Base-by-base conservation (phyloP, 257 asterid species). In the Coffea canephora region DNA sequence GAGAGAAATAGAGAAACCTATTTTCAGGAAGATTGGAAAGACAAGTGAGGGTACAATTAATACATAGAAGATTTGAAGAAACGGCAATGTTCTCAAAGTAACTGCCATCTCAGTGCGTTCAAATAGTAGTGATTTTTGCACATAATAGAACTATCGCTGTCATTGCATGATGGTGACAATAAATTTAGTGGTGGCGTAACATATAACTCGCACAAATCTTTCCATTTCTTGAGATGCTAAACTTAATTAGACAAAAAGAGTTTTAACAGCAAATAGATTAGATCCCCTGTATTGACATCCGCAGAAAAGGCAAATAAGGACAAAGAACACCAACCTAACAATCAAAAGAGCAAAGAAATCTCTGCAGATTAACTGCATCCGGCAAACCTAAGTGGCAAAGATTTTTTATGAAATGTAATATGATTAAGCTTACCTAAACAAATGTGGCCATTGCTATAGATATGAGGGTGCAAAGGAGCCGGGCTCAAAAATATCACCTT, bases 361-460 rank as follows among this genome's bases (percentile, higher is more conserved):
- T 71, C 27, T 7, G 41, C 36, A 73, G 4, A 25, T 8, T 27
- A 49, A 49, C 25, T 15, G 5, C 55, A n/a, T 55, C 19, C 54
- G 43, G 12, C 13, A 71, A 66, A 19, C 39, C 48, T n/a, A 36
- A 45, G 70, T 3, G 64, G n/a, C 18, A 9, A 71, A n/a, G 16
- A 31, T 31, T 31, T 31, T 31, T 31, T 31, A 31, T 13, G 45
- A 62, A 27, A 67, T 43, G 43, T 16, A 27, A 66, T 34, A 19
- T 61, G n/a, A 13, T 62, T 73, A 21, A 75, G 61, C 78, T 75
- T 73, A 84, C 87, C 87, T 57, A 84, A 69, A 78, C 87, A 84
- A 75, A 84, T 84, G 74, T 84, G 87, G 39, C 87, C 87, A 34
- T 84, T 84, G 85, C 85, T 84, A 71, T 84, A 84, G 54, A 84